Evolutionary conservation across 2,329 filamentous ascomycete species (phyloP).

Genomic region (Ceratocystiopsis minuta): DNA sequence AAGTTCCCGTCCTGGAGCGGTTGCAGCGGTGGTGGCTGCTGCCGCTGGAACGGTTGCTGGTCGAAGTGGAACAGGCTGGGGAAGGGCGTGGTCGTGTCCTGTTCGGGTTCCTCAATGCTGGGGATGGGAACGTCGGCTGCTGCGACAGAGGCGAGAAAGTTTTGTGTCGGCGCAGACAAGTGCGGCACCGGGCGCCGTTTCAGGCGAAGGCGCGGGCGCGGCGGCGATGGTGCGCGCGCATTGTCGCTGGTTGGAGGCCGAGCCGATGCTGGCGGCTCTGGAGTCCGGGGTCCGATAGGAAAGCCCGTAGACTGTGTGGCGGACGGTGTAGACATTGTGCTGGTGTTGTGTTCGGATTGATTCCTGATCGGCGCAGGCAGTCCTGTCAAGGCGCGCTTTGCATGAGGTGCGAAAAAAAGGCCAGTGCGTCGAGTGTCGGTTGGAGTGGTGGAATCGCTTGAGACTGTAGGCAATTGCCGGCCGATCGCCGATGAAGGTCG

Average conservation of each 20-base stretch:
- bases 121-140: conserved; percentile 46
- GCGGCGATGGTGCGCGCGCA: conserved; percentile 28
- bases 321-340: conserved; percentile 27
- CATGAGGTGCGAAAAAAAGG: conserved; percentile 1
- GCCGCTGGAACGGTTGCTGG: background rate
- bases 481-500: too few species aligned
- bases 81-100: conserved; percentile 8
- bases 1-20: conserved; percentile 7
- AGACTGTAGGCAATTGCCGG: too few species aligned
- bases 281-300: conserved; percentile 30
- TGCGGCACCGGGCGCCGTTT: conserved; percentile 34
- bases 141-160: conserved; percentile 49
- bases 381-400: background rate
- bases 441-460: background rate
- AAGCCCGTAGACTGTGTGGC: conserved; percentile 24
- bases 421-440: background rate
- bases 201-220: conserved; percentile 34
- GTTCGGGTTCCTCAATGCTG: conserved; percentile 41
- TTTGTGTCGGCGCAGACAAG: conserved; percentile 39
- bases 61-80: background rate
- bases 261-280: conserved; percentile 23
- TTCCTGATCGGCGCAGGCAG: conserved; percentile 1
- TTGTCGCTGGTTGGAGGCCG: conserved; percentile 9
- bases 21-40: background rate
- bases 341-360: background rate